These are phyloP conservation scores for Dicorynia guianensis DNA, from an alignment of 306 rosid species.

Conservation along the genomic window DNA sequence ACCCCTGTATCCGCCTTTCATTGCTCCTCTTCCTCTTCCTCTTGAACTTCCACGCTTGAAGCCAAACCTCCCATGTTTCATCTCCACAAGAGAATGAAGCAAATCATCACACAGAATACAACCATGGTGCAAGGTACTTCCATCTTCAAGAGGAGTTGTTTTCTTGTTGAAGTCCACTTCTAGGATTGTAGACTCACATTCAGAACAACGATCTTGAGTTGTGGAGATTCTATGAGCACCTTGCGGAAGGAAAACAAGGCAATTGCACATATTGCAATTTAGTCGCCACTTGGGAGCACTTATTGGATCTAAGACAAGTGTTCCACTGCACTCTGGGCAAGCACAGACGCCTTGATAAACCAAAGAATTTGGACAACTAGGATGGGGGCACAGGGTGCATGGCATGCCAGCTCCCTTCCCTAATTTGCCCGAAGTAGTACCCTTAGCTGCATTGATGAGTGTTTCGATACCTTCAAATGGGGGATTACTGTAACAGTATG, in stretches of 20 bases:
- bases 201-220: conserved; percentile 70
- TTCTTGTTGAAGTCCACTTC: conserved; percentile 98
- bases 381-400: conserved; percentile 92
- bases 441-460: conserved; percentile 62
- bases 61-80: conserved; percentile 82
- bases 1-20: conserved; percentile 58
- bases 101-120: conserved; percentile 94
- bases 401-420: conserved; percentile 98
- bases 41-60: conserved; percentile 58
- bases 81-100: conserved; percentile 90
- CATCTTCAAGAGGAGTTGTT: conserved; percentile 86
- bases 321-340: conserved; percentile 96
- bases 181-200: conserved; percentile 78
- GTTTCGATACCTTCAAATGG: conserved; percentile 92
- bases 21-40: conserved; percentile 75
- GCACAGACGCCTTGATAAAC: conserved; percentile 90
- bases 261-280: conserved; percentile 85
- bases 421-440: conserved; percentile 60
- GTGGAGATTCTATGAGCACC: conserved; percentile 94
- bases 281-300: conserved; percentile 96
- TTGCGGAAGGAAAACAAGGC: conserved; percentile 87
- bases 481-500: conserved; percentile 94
- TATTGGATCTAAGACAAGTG: conserved; percentile 85
- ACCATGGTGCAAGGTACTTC: conserved; percentile 78
- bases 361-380: conserved; percentile 85